Conservation (phyloP, 306 rosid species). For the Malus fusca region DNA sequence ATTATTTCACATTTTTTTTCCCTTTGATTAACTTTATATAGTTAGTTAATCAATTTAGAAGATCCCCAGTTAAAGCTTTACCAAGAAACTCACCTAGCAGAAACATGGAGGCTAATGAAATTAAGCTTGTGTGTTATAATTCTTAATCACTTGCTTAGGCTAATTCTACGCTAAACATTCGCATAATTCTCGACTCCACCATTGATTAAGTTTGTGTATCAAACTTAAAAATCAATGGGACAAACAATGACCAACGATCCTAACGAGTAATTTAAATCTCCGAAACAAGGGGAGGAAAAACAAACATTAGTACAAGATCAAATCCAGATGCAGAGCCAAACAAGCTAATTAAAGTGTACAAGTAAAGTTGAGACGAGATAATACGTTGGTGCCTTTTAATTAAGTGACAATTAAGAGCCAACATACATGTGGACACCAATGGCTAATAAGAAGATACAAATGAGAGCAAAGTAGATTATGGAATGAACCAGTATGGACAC, state of each 20-base stretch:
- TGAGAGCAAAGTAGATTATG: slow-evolving; percentile 62
- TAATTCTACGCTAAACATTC: no score
- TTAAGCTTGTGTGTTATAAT: no score
- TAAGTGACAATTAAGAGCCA: slow-evolving; percentile 20
- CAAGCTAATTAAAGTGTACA: not conserved
- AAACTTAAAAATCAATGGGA: not conserved
- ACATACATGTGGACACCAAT: slow-evolving; percentile 57
- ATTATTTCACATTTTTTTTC: not conserved
- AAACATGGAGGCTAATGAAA: not conserved
- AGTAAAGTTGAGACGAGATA: not conserved
- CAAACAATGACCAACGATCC: not conserved
- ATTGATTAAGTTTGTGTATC: no score
- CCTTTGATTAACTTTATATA: not conserved
- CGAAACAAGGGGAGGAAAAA: not conserved
- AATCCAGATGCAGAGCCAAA: not conserved
- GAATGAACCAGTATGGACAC: slow-evolving; percentile 69
- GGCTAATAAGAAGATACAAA: slow-evolving; percentile 81
- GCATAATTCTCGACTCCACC: no score
- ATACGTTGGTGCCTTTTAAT: no score
- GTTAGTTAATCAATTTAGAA: not conserved
- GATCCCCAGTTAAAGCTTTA: not conserved
- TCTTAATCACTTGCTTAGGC: no score
- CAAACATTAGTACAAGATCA: not conserved
- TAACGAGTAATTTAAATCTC: not conserved
- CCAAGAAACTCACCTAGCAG: not conserved